Evolutionary conservation across 352 stramenopile species (phyloP), one percentile per base, ranked within the genome.

Genomic region (Aphanomyces cochlioides): DNA sequence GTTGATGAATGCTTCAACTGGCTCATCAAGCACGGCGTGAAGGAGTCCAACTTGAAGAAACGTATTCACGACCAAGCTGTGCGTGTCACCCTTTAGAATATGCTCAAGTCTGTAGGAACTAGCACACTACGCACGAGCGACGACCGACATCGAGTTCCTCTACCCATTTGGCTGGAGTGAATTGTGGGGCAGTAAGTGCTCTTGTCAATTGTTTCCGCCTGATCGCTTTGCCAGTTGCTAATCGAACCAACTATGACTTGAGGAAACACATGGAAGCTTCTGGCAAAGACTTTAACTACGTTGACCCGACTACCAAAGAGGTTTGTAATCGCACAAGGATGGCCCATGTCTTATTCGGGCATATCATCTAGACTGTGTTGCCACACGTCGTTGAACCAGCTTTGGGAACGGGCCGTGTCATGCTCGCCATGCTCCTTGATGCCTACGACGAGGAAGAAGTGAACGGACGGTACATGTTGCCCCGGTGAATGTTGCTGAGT

Each of bases 131-230:
- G 96, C 97, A 17, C 81, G 84, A 13, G 94, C 95, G 38, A 98
- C 96, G 77, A 98, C 93, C 0, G 97, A 99, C 79, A 97, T 99
- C 70, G 96, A 97, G 53, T 99, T 98, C 76, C 89, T 90, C 60
- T 99, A 98, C 73, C 96, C 96, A 0, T 99, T 99, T 77, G 97
- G 97, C 19, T 96, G 90, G 83, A 95, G 93, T 72, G 97, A 99
- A 74, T 74, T 99, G 7, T 98, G 96, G 95, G 96, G 97, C 47
- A 89, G 76, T 71, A 71, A 47, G 59, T 54, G 3, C 39, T 12
- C 43, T 56, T 17, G 7, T 45, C 38, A 13, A 17, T 10, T 56
- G 21, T 57, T 12, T 13, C 21, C 28, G 21, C 19, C 21, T 36
- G 17, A 38, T 7, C 6, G 36, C n/a, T n/a, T 7, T 21, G 21